Conservation (phyloP, 305 asterid species). For the Nicotiana rustica region DNA sequence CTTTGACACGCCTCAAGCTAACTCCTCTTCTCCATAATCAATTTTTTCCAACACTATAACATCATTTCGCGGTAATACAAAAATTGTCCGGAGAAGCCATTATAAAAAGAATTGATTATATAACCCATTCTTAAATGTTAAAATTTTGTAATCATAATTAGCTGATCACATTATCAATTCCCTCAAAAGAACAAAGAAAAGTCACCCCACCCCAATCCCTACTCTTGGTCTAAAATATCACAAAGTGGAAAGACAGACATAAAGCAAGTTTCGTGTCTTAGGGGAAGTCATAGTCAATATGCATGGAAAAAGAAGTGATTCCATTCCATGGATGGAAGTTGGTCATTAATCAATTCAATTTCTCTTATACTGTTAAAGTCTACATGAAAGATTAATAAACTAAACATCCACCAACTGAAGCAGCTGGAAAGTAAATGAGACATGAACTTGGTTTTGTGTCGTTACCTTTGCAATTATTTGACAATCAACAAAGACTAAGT, state of each 20-base stretch:
- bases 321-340: neutral
- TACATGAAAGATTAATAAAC: neutral
- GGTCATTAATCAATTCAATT: neutral
- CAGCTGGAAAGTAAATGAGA: slow-evolving; percentile 9
- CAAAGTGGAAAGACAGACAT: neutral
- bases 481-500: neutral
- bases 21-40: too few species aligned
- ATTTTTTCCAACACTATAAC: too few species aligned
- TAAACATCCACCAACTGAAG: slow-evolving; percentile 10
- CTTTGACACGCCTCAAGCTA: too few species aligned
- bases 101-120: too few species aligned
- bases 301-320: neutral
- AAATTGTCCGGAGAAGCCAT: too few species aligned
- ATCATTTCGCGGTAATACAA: too few species aligned
- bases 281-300: slow-evolving; percentile 19
- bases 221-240: neutral
- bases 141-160: too few species aligned
- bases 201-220: neutral
- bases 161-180: neutral
- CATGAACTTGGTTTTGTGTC: neutral
- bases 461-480: slow-evolving; percentile 11
- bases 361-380: neutral
- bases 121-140: too few species aligned
- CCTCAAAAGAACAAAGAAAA: neutral
- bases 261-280: slow-evolving; percentile 24